Evolutionary conservation across 1,284 basidiomycete species (phyloP), one percentile per base, ranked within the genome.

Genomic region (Chondrostereum purpureum): DNA sequence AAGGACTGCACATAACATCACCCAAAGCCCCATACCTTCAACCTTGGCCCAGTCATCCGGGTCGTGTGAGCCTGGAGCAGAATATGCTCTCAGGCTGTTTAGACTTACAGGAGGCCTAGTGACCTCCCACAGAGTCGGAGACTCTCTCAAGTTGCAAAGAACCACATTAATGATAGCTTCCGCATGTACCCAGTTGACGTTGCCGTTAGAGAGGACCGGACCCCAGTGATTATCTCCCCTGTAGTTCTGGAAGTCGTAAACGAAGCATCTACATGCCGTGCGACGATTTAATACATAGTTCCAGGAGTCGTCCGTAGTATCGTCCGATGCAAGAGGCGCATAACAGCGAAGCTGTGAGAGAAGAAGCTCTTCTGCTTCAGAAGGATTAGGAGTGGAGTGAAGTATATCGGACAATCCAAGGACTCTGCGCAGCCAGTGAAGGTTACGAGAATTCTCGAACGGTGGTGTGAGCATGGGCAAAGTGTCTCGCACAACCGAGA

Each of bases 181-280:
- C 34, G 81, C 53, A 52, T 83, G 80, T 42, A 68, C 61, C 82
- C 82, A 86, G 53, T 83, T 72, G 44, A 77, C 70, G 13, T 56
- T 46, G 12, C 65, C 63, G 19, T 64, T 60, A 24, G 56, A 45
- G 14, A 60, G 53, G 53, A 73, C 81, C 0, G 83, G 81, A 2
- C 80, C 83, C 73, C 75, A 84, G 19, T 63, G 58, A 46, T 68
- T 78, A 24, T 64, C 60, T 27, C 50, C 51, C 27, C 53, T 56
- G 54, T 84, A 84, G 53, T 78, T 73, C n/a, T 72, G 68, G 41
- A 84, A 66, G 56, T 83, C 71, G 58, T 85, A 86, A 1, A 81
- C 75, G 52, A 66, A 77, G 48, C 68, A 69, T 21, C 83, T 67
- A 48, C 75, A 77, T 36, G 54, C 55, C 33, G 68, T 69, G 22